Evolutionary conservation across 73 alveolate species (phyloP), one percentile per base, ranked within the genome.

Genomic region (Blepharisma stoltei): DNA sequence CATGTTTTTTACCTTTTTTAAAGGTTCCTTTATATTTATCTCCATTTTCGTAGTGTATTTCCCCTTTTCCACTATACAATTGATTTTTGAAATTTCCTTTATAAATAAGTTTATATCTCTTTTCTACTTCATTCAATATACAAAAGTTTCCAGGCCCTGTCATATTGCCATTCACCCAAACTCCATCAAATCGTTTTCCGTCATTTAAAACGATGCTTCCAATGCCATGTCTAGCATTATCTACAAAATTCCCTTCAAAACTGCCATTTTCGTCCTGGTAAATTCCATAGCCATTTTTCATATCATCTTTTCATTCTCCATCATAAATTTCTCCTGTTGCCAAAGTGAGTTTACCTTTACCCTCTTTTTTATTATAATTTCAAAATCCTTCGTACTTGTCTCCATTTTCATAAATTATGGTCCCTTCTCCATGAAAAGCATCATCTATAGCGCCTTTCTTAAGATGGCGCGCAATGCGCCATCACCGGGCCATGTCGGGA

Each of bases 221-320:
- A 78, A 89, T 83, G 23, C 98, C 98, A 68, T 92, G 91, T 80
- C 88, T 86, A 76, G 80, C 89, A 81, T 89, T 93, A 66, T 92
- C 87, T 79, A 83, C 77, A 92, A 92, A 92, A 71, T 89, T 94
- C 7, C 98, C 98, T 44, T 91, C 89, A 73, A 89, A 92, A 76
- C 86, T 92, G 37, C 90, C 77, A 71, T 83, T 84, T 49, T 80
- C 75, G 46, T 78, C 81, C 41, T 32, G 9, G 54, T n/a, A 14
- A n/a, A n/a, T 52, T 14, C 67, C 67, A 14, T 52, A 52, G 18
- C 76, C 76, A 14, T 60, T 9, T 11, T 21, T 23, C 27, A 60
- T 60, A 18, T 23, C 76, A 11, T 60, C 76, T 52, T 52, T 52
- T 20, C 67, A 52, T 52, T 65, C 67, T n/a, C 79, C 79, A 14